Conservation (phyloP, 768 basidiomycete genomes). For the Sporobolomyces pararoseus region DNA sequence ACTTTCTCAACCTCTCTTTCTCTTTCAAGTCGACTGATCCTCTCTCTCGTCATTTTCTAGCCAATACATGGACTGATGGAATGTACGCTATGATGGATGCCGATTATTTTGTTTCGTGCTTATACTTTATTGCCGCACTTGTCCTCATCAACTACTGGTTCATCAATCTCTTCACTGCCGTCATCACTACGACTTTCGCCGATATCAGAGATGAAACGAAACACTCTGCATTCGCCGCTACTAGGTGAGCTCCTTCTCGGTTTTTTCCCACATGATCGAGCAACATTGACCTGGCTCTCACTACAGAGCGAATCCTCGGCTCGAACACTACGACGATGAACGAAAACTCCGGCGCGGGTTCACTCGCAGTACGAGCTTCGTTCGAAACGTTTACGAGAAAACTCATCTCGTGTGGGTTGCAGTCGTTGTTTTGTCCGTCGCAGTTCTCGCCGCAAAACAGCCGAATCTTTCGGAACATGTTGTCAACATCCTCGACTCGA, state of each 20-base stretch:
- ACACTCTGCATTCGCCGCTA: conserved; percentile 87
- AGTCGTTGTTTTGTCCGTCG: conserved; percentile 67
- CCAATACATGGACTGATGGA: conserved; percentile 49
- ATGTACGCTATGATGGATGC: conserved; percentile 89
- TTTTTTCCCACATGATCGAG: no score
- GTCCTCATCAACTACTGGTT: conserved; percentile 75
- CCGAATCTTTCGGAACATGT: conserved; percentile 50
- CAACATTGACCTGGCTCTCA: no score
- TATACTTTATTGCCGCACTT: conserved; percentile 80
- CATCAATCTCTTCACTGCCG: conserved; percentile 81
- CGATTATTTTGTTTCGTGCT: conserved; percentile 79
- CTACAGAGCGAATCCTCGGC: neutral
- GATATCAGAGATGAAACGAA: conserved; percentile 80
- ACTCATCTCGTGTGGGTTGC: conserved; percentile 69
- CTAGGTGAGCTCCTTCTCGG: conserved; percentile 46
- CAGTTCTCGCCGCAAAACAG: conserved; percentile 66
- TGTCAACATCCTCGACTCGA: conserved; percentile 52
- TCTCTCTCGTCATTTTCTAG: conserved; percentile 18
- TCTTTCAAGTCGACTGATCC: neutral
- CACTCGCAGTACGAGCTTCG: conserved; percentile 5
- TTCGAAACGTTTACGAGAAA: conserved; percentile 17
- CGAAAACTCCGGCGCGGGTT: conserved; percentile 3
- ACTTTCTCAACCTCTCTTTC: no score
- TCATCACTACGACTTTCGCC: conserved; percentile 89
- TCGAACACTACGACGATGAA: conserved; percentile 14